Percentiles rank a stretch among this genome's conserved stretches.
Evolutionary conservation across 345 rosid genomes (phyloP).

Genomic region (Geranium rotundifolium): DNA sequence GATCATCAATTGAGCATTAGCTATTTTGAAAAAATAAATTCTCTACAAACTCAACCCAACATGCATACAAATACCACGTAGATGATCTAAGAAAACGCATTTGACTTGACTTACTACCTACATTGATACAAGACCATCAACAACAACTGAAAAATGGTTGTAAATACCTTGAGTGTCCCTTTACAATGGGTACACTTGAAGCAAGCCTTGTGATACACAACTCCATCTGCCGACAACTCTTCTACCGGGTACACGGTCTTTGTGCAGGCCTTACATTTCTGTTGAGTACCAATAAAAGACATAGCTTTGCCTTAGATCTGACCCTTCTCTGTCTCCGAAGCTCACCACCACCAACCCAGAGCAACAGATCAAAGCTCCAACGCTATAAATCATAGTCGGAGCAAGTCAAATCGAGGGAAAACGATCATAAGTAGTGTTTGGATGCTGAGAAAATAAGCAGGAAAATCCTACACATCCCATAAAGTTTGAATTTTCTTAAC

Average conservation of each 20-base stretch:
- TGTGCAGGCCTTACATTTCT: slow-evolving; percentile 91
- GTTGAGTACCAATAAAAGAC: slow-evolving; percentile 92
- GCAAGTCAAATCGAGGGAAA: background rate
- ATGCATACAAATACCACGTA: no score
- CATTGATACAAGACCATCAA: background rate
- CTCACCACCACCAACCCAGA: background rate
- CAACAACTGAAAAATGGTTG: background rate
- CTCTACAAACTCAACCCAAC: no score
- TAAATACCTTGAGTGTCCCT: slow-evolving; percentile 65
- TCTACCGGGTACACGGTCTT: slow-evolving; percentile 97
- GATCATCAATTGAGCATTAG: background rate
- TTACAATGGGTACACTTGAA: slow-evolving; percentile 95
- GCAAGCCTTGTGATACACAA: slow-evolving; percentile 81
- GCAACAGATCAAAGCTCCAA: background rate
- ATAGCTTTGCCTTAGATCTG: slow-evolving; percentile 29
- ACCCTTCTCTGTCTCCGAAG: background rate
- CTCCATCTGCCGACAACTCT: slow-evolving; percentile 83
- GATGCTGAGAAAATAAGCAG: background rate
- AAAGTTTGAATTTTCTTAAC: background rate
- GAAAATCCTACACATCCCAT: background rate
- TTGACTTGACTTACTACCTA: background rate
- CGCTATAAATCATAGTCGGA: background rate
- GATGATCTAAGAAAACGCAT: no score
- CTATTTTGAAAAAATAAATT: no score
- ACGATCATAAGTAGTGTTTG: background rate